phyloP scores from a whole-genome alignment of 2,329 filamentous ascomycete genomes.

The Pyrenophora seminiperda region DNA sequence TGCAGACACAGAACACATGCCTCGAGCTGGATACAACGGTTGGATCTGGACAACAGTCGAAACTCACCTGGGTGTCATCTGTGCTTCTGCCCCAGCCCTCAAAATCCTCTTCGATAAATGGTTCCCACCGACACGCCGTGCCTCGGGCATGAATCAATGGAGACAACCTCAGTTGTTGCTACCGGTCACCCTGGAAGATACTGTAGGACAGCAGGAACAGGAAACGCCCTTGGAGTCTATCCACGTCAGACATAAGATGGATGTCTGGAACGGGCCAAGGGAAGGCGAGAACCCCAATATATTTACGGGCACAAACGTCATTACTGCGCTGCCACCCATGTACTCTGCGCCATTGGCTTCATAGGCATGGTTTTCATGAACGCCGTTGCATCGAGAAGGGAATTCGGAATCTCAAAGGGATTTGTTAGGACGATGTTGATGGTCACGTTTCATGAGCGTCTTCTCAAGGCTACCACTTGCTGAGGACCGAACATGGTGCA shows the following conservation, averaged over 20 bases:
- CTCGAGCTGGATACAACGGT: constrained; percentile 47
- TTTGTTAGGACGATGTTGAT: too few species aligned
- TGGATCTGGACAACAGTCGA: constrained; percentile 52
- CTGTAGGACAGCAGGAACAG: too few species aligned
- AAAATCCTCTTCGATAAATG: constrained; percentile 53
- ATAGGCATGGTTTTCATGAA: too few species aligned
- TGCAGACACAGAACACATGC: constrained; percentile 47
- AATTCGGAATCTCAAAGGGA: too few species aligned
- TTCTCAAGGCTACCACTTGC: too few species aligned
- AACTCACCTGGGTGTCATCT: constrained; percentile 50
- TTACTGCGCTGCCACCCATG: constrained; percentile 23
- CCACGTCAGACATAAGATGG: constrained; percentile 28
- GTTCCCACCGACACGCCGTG: constrained; percentile 27
- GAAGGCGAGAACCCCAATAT: constrained; percentile 27
- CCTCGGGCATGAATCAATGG: too few species aligned
- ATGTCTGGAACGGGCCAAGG: constrained; percentile 27
- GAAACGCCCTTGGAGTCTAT: constrained; percentile 22
- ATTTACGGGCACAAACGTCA: constrained; percentile 23
- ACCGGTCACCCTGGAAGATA: constrained; percentile 15
- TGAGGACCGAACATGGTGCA: too few species aligned
- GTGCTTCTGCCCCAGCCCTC: constrained; percentile 51
- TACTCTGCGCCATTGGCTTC: too few species aligned
- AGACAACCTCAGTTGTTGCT: too few species aligned
- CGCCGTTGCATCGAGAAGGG: too few species aligned
- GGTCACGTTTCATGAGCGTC: too few species aligned